A percentile compares a stretch with the other conserved stretches of the same genome.
Evolutionary conservation across 2,329 filamentous ascomycete genomes (phyloP).

Genomic region (Aspergillus latus): DNA sequence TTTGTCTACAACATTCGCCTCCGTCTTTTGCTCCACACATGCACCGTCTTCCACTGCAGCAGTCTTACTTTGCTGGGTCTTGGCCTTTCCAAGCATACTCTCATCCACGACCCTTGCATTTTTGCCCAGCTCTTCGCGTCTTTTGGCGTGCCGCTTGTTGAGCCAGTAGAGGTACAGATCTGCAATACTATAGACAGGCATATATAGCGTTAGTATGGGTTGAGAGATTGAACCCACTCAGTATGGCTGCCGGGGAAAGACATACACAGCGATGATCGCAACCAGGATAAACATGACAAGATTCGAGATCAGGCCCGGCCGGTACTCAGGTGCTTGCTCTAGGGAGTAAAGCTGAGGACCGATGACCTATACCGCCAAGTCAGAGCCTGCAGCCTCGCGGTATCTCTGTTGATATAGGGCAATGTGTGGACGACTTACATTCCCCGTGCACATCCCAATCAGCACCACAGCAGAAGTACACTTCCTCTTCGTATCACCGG

Average conservation of each 20-base stretch:
- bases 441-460: constrained; percentile 39
- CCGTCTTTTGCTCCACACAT: not conserved
- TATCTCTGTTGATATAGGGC: too few species aligned
- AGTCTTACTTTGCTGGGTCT: constrained; percentile 10
- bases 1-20: constrained; percentile 5
- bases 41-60: constrained; percentile 13
- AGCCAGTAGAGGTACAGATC: constrained; percentile 33
- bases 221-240: too few species aligned
- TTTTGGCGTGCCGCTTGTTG: constrained; percentile 32
- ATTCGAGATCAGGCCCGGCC: constrained; percentile 35
- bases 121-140: constrained; percentile 33
- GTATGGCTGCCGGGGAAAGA: too few species aligned
- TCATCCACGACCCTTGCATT: constrained; percentile 31
- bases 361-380: constrained; percentile 18
- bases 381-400: too few species aligned
- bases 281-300: constrained; percentile 36
- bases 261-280: constrained; percentile 27
- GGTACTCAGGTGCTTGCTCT: constrained; percentile 36
- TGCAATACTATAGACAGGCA: constrained; percentile 20
- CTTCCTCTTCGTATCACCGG: constrained; percentile 40
- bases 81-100: constrained; percentile 33
- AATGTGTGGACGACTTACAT: constrained; percentile 12
- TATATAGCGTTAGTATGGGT: not conserved
- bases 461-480: constrained; percentile 38
- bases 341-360: constrained; percentile 38